Percentiles rank a stretch among this genome's conserved stretches.
phyloP scores from a whole-genome alignment of 2,329 filamentous ascomycete genomes.

The Calonectria naviculata region DNA sequence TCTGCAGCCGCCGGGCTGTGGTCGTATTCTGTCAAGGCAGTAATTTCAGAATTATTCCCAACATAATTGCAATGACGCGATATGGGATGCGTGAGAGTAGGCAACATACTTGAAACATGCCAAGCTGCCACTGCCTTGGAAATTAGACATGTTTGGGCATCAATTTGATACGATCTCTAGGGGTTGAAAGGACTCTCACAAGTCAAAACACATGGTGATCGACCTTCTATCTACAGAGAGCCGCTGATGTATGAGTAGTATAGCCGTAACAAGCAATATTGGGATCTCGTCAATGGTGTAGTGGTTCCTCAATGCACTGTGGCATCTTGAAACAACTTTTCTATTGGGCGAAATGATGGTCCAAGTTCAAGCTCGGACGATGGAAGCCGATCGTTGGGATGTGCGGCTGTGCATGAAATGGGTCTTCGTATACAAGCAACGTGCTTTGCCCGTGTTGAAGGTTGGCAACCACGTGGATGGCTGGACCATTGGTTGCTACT shows the following conservation, averaged over 20 bases:
- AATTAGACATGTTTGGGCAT: neutral
- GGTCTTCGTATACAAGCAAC: neutral
- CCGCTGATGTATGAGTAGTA: neutral
- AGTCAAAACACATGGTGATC: neutral
- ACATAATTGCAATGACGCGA: neutral
- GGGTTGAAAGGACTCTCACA: neutral
- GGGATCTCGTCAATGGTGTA: neutral
- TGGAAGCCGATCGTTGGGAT: neutral
- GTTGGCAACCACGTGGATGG: conserved; percentile 16
- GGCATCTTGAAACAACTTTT: neutral
- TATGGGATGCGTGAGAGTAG: neutral
- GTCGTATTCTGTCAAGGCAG: neutral
- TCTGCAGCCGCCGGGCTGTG: too few species aligned
- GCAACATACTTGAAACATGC: neutral
- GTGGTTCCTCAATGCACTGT: neutral
- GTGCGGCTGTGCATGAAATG: neutral
- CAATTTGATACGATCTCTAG: neutral
- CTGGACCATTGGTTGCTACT: too few species aligned
- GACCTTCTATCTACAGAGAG: neutral
- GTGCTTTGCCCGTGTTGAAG: neutral
- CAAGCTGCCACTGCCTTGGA: neutral
- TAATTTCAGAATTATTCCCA: neutral
- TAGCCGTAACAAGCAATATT: neutral
- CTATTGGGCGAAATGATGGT: neutral
- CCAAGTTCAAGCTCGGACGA: neutral